A percentile compares a stretch with the other conserved stretches of the same genome.
Conservation (phyloP, 2,329 filamentous ascomycete species). For the Botrytis sinoallii region DNA sequence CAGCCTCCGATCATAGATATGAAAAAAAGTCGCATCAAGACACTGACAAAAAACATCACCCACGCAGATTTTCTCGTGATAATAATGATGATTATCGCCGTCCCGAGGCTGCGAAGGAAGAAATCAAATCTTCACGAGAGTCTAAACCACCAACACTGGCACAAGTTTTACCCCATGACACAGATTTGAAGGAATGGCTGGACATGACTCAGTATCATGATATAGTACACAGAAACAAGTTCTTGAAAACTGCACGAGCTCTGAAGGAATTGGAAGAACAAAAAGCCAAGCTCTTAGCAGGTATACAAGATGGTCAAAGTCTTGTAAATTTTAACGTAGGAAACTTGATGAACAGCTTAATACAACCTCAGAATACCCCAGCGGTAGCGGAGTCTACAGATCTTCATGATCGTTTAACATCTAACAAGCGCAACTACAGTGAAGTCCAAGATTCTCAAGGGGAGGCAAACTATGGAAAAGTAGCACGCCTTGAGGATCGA, state of each 20-base stretch:
- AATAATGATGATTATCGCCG: slow-evolving; percentile 25
- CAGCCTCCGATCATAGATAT: slow-evolving; percentile 22
- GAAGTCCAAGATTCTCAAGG: slow-evolving; percentile 29
- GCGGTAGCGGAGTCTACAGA: slow-evolving; percentile 17
- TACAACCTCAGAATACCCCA: not conserved
- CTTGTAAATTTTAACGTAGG: slow-evolving; percentile 9
- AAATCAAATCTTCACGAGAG: slow-evolving; percentile 23
- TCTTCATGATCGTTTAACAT: slow-evolving; percentile 24
- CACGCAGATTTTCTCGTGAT: slow-evolving; percentile 25
- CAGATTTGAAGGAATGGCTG: slow-evolving; percentile 40
- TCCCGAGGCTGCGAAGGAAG: slow-evolving; percentile 24
- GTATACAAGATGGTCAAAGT: slow-evolving; percentile 31
- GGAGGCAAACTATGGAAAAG: slow-evolving; percentile 25
- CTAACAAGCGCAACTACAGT: slow-evolving; percentile 35
- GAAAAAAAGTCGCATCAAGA: slow-evolving; percentile 26
- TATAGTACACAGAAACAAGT: slow-evolving; percentile 36
- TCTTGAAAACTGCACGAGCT: slow-evolving; percentile 23
- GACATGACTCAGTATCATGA: slow-evolving; percentile 39
- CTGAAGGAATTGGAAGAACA: slow-evolving; percentile 34
- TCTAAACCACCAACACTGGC: slow-evolving; percentile 26
- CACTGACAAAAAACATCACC: slow-evolving; percentile 24
- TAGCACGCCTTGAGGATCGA: slow-evolving; percentile 31
- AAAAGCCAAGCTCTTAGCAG: slow-evolving; percentile 33
- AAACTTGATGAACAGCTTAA: slow-evolving; percentile 5
- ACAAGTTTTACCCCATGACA: slow-evolving; percentile 32